These are phyloP conservation scores for Coemansia sp. DNA, from an alignment of 192 early-diverging fungal species.

Conservation along the genomic window DNA sequence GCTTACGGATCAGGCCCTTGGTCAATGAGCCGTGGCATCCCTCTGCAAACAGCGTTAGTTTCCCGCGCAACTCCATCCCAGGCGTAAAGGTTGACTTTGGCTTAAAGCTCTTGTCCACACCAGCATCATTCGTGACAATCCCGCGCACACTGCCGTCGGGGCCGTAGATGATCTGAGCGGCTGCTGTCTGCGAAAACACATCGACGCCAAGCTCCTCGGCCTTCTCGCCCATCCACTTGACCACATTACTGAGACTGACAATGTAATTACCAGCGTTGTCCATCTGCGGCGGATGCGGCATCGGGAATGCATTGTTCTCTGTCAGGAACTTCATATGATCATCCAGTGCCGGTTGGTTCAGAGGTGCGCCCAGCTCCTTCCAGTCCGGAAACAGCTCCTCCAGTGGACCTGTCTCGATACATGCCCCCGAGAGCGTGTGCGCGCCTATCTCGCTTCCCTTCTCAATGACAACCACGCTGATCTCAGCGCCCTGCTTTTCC, in stretches of 20 bases:
- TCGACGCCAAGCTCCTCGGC: conserved; percentile 96
- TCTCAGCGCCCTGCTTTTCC: conserved; percentile 73
- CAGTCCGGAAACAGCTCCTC: conserved; percentile 97
- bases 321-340: conserved; percentile 90
- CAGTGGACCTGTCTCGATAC: conserved; percentile 87
- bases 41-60: conserved; percentile 94
- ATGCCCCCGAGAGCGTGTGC: conserved; percentile 94
- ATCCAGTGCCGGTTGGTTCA: conserved; percentile 79
- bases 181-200: conserved; percentile 90
- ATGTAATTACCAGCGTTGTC: conserved; percentile 98
- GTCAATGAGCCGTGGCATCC: conserved; percentile 96
- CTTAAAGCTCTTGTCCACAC: conserved; percentile 81
- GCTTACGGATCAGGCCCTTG: conserved; percentile 85
- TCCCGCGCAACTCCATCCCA: conserved; percentile 93
- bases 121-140: conserved; percentile 94
- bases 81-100: conserved; percentile 91
- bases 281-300: conserved; percentile 93
- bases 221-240: conserved; percentile 94
- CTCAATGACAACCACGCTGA: conserved; percentile 89
- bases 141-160: conserved; percentile 92
- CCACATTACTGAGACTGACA: conserved; percentile 90
- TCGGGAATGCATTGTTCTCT: conserved; percentile 69
- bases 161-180: conserved; percentile 87
- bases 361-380: conserved; percentile 93
- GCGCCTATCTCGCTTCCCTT: conserved; percentile 94